Evolutionary conservation across 2,329 filamentous ascomycete genomes (phyloP), one percentile per base, ranked within the genome.

Genomic region (Aspergillus floridensis): DNA sequence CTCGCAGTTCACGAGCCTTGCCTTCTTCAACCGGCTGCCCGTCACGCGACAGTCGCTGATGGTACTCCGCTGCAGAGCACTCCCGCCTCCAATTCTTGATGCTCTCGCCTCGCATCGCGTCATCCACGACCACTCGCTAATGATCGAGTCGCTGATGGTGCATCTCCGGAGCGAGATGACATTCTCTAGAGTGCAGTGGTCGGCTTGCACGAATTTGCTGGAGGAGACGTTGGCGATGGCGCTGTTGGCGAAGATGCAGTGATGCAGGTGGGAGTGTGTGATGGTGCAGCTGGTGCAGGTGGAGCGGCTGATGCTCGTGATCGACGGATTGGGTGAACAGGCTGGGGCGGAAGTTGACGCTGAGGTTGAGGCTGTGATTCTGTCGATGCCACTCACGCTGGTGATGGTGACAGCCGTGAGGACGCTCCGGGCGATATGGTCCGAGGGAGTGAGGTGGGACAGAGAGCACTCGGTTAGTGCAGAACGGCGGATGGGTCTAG

Each of bases 1-100:
- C 24, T 69, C 61, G n/a, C 69, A 71, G 6, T 71, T 55, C 4
- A 21, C 41, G 44, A 71, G 29, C 1, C 7, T 38, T 4, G 60
- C 31, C 53, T 50, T 63, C 38, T 59, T 49, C 26, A 69, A 12
- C 12, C 53, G 53, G 26, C 61, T 64, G 24, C 61, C 21, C 2
- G 49, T 55, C 1, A 69, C 24, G 0, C 19, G 53, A 2, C 58
- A 59, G 5, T 48, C 55, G 5, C 55, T 58, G 22, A 71, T 5
- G 2, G 50, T 49, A 32, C 64, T 66, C 14, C 64, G 61, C 8
- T 50, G 59, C 1, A 71, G 10, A 0, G 41, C 22, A n/a, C 58
- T 66, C 26, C 38, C 53, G 11, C 63, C 60, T 26, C 46, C 56
- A 6, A 67, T 46, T 2, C 48, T 55, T 5, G 66, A 67, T 8